Percentiles rank a stretch among this genome's conserved stretches.
Evolutionary conservation across 257 asterid species (phyloP).

Genomic region (Nicotiana knightiana): DNA sequence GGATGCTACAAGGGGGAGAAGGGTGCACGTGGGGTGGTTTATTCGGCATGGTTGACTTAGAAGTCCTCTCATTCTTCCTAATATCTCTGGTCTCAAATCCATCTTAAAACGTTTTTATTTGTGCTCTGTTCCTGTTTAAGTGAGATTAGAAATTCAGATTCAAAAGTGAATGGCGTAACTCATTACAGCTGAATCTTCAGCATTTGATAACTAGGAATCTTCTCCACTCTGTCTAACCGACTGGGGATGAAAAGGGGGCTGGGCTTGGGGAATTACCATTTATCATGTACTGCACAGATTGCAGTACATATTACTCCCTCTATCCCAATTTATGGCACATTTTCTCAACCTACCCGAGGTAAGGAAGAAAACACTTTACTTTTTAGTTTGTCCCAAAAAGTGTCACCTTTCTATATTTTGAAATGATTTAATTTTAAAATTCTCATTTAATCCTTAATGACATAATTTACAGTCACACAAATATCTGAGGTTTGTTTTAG

Average conservation of each 20-base stretch:
- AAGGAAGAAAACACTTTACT: too few species aligned
- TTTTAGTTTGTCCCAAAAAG: too few species aligned
- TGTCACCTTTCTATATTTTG: too few species aligned
- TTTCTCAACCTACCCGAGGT: too few species aligned
- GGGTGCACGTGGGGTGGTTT: neutral
- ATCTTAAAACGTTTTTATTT: neutral
- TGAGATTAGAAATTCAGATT: too few species aligned
- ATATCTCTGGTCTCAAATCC: neutral
- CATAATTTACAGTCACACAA: too few species aligned
- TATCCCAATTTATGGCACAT: too few species aligned
- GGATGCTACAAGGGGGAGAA: neutral
- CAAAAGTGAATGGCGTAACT: neutral
- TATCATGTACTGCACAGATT: neutral
- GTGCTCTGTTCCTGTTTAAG: neutral
- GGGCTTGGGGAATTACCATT: neutral
- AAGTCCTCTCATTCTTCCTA: neutral
- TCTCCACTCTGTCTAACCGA: neutral
- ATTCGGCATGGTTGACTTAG: neutral
- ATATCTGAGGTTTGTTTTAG: too few species aligned
- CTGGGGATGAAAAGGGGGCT: neutral
- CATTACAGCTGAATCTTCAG: neutral
- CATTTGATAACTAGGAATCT: neutral
- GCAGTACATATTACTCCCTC: neutral
- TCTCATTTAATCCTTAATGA: too few species aligned
- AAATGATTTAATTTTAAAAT: too few species aligned